Percentiles rank a stretch among this genome's conserved stretches.
phyloP scores from a whole-genome alignment of 768 basidiomycete species.

The Boletus sp. region DNA sequence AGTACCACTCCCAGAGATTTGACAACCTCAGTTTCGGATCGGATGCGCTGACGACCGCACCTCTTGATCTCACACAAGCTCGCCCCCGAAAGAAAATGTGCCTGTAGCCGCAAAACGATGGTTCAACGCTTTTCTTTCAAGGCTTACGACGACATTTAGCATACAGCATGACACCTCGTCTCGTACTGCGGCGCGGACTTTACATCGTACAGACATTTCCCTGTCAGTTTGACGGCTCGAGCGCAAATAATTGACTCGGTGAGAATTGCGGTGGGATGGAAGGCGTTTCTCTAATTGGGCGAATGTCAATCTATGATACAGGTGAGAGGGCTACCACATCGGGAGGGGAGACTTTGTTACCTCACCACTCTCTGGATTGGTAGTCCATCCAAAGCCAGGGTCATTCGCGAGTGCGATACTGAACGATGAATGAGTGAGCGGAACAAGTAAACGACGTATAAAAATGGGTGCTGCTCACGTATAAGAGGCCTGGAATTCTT shows the following conservation, averaged over 20 bases:
- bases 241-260: background rate
- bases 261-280: background rate
- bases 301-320: background rate
- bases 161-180: background rate
- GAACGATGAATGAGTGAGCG: background rate
- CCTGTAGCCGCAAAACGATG: background rate
- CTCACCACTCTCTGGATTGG: background rate
- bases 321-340: background rate
- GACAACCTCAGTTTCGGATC: too few species aligned
- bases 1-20: too few species aligned
- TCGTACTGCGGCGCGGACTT: background rate
- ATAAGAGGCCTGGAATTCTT: background rate
- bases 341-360: background rate
- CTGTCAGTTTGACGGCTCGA: accelerated
- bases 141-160: background rate
- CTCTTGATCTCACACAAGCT: background rate
- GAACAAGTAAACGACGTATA: background rate
- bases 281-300: accelerated
- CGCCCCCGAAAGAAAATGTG: background rate
- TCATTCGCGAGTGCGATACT: background rate
- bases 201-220: background rate
- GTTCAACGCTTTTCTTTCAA: background rate
- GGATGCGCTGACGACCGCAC: background rate
- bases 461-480: background rate
- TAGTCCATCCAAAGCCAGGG: background rate